Conservation (phyloP, 2,329 filamentous ascomycete genomes). For the Thelonectria rubi region DNA sequence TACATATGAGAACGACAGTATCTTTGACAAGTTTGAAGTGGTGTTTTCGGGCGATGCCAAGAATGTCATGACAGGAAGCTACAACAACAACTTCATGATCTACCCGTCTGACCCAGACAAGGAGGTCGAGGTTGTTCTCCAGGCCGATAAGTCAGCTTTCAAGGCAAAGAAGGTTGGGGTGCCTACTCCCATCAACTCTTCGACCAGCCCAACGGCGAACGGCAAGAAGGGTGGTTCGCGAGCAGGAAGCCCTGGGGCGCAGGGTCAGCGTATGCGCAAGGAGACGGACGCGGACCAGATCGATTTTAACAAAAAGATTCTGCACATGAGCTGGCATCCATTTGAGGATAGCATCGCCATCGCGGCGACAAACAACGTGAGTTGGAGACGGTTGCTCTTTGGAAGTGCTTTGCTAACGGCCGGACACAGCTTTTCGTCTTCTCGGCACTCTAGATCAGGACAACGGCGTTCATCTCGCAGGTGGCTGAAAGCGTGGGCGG, state of each 20-base stretch:
- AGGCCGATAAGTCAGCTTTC: constrained; percentile 98
- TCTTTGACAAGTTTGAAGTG: constrained; percentile 99
- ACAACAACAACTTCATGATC: constrained; percentile 99
- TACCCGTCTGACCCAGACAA: constrained; percentile 96
- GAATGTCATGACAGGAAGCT: constrained; percentile 99
- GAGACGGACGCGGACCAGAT: constrained; percentile 99
- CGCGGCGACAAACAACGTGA: constrained; percentile 98
- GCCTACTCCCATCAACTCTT: constrained; percentile 91
- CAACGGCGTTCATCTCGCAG: constrained; percentile 40
- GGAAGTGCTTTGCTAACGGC: constrained; percentile 37
- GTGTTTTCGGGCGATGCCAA: constrained; percentile 98
- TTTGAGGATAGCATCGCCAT: constrained; percentile 99
- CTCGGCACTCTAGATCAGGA: constrained; percentile 70
- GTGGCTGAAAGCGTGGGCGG: constrained; percentile 31
- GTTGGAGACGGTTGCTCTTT: constrained; percentile 49
- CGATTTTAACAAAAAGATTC: constrained; percentile 99
- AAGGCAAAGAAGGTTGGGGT: constrained; percentile 99
- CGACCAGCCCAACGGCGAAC: constrained; percentile 76
- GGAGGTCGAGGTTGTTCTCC: constrained; percentile 95
- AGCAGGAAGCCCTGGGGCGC: constrained; percentile 83
- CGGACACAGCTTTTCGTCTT: constrained; percentile 75
- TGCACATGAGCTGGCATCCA: constrained; percentile 99
- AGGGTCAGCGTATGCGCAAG: constrained; percentile 95
- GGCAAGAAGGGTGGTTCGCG: constrained; percentile 90
- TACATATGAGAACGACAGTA: constrained; percentile 99